Evolutionary conservation across 176 grass and related monocot genomes (phyloP).

Genomic region (Musa itinerans): DNA sequence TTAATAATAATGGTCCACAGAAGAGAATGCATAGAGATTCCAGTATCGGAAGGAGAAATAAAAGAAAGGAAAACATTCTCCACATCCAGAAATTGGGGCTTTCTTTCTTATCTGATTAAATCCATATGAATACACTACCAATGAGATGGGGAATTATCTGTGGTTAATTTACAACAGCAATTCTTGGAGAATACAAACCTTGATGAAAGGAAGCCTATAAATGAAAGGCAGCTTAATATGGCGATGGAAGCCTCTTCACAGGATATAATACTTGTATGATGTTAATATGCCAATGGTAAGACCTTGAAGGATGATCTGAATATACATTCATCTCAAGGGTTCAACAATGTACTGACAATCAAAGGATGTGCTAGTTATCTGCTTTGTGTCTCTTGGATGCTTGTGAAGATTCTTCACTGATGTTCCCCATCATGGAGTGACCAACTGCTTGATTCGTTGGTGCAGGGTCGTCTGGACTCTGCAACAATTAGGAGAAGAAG

Average conservation of each 20-base stretch:
- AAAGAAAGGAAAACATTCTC: no score
- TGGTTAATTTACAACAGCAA: slow-evolving; percentile 26
- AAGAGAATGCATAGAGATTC: not conserved
- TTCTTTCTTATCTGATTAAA: not conserved
- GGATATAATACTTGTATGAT: no score
- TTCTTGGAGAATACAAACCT: slow-evolving; percentile 31
- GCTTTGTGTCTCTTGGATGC: slow-evolving; percentile 47
- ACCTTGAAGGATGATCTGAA: slow-evolving; percentile 1
- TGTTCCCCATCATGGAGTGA: slow-evolving; percentile 15
- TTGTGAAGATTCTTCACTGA: slow-evolving; percentile 20
- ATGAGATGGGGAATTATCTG: not conserved
- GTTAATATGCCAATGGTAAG: not conserved
- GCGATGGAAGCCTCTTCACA: slow-evolving; percentile 35
- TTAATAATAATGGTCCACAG: no score
- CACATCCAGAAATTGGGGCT: no score
- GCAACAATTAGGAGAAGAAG: not conserved
- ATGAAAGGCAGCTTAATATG: slow-evolving; percentile 61
- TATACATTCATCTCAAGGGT: slow-evolving; percentile 41
- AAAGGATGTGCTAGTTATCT: slow-evolving; percentile 24
- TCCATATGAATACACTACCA: not conserved
- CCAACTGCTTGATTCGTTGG: slow-evolving; percentile 25
- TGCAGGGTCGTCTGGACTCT: slow-evolving; percentile 29
- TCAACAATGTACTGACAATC: not conserved
- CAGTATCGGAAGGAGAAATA: not conserved
- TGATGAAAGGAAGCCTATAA: slow-evolving; percentile 63